A percentile compares a stretch with the other conserved stretches of the same genome.
Evolutionary conservation across 2,329 filamentous ascomycete genomes (phyloP).

Genomic region (Podosphaera leucotricha): DNA sequence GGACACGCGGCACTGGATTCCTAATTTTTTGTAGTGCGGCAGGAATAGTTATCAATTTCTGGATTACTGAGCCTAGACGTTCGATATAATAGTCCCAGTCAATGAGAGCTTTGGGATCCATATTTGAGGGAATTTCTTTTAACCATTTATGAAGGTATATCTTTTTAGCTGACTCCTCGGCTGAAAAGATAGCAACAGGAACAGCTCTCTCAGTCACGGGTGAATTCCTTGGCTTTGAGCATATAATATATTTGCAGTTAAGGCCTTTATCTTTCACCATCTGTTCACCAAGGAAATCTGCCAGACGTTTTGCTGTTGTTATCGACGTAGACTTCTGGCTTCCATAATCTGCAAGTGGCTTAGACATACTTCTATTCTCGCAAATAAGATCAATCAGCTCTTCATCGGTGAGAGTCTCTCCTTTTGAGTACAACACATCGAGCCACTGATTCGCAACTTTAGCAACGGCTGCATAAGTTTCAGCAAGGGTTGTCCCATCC

Average conservation of each 20-base stretch:
- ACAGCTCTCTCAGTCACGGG: conserved; percentile 88
- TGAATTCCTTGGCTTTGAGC: conserved; percentile 59
- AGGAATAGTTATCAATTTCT: conserved; percentile 97
- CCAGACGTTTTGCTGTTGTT: conserved; percentile 81
- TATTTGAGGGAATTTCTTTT: conserved; percentile 73
- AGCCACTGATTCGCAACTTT: conserved; percentile 93
- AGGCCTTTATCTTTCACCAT: conserved; percentile 99
- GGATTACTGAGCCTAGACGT: conserved; percentile 85
- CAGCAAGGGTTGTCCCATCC: conserved; percentile 63
- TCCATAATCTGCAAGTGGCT: conserved; percentile 91
- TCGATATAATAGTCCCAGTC: conserved; percentile 98
- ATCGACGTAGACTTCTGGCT: conserved; percentile 96
- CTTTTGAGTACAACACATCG: conserved; percentile 76
- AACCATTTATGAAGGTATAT: conserved; percentile 88
- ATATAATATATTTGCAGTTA: conserved; percentile 99
- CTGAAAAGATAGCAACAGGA: conserved; percentile 91
- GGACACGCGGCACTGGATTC: conserved; percentile 81
- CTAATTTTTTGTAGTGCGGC: conserved; percentile 84
- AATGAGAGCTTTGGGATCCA: conserved; percentile 70
- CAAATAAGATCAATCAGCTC: conserved; percentile 99
- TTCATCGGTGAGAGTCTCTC: conserved; percentile 76
- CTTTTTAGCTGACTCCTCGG: conserved; percentile 68
- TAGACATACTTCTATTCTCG: conserved; percentile 95
- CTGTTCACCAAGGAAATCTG: conserved; percentile 88
- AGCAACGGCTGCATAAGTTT: conserved; percentile 79